Evolutionary conservation across 495 filamentous ascomycete species (phyloP), one percentile per base, ranked within the genome.

Genomic region (Extremus antarcticus): DNA sequence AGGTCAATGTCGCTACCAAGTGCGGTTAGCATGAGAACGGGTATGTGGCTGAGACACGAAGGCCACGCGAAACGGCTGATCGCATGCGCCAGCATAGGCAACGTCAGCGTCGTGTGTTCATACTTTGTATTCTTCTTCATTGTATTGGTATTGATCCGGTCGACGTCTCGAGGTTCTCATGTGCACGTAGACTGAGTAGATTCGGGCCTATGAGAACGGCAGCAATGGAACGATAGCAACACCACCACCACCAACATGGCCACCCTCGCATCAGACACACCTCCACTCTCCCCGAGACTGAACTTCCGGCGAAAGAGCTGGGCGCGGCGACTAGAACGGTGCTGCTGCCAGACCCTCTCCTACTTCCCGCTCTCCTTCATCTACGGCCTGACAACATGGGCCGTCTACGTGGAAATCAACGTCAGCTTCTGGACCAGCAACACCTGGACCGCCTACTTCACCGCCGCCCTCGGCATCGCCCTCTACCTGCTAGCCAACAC

Each of bases 321-420:
- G 78, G 87, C 82, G 7, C 78, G 87, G 43, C 81, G 78, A 63
- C 78, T 85, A 63, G 90, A 96, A 72, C 86, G 90, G 29, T 81
- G 78, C 68, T 95, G 88, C 72, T 96, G 92, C 67, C 73, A 74
- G 13, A 77, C 78, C 16, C 74, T 83, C 32, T 84, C 81, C n/a
- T 95, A 90, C 67, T 90, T 96, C 60, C 92, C 92, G 10, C 76
- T 98, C 1, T 71, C 71, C 39, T 95, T 98, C 68, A 86, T 98
- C 54, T 96, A 95, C 63, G 78, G 86, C 38, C 63, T 95, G 51
- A 94, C 86, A 4, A 85, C 81, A 3, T 98, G 92, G 92, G 89
- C 90, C 1, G 80, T 85, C 32, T 97, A 85, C 74, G 90, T 95
- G 19, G 81, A 91, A 63, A 78, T 85, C 35, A 83, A 76, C 56